Percentiles rank a stretch among this genome's conserved stretches.
These are phyloP conservation scores for Plasmodiophora brassicae DNA, from an alignment of 208 protist species.

Conservation along the genomic window DNA sequence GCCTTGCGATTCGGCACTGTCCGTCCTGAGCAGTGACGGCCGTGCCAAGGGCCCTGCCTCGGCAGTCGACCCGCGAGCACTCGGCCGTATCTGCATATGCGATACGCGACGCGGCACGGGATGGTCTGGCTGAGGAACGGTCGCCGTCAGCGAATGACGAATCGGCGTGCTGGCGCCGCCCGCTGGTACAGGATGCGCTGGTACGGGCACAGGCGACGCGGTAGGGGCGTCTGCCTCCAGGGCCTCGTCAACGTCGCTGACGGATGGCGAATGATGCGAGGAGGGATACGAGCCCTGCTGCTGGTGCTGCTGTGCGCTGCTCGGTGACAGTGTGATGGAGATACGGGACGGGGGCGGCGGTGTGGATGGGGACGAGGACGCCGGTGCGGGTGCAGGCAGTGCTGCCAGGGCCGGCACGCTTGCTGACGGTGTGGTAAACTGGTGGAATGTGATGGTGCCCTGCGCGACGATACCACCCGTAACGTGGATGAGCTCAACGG, in stretches of 20 bases:
- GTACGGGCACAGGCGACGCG: too few species aligned
- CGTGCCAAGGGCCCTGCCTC: neutral
- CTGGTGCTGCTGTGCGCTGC: neutral
- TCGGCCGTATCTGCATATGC: too few species aligned
- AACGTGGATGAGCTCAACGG: conserved; percentile 1
- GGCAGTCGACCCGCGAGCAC: too few species aligned
- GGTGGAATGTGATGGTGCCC: neutral
- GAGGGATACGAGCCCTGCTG: neutral
- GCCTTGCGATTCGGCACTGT: neutral
- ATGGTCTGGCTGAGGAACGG: too few species aligned
- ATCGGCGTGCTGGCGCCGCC: too few species aligned
- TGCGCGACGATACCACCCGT: neutral
- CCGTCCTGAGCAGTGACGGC: neutral
- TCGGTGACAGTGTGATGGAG: neutral
- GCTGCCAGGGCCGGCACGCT: neutral
- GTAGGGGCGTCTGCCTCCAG: too few species aligned
- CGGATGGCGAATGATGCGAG: neutral
- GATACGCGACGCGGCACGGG: too few species aligned
- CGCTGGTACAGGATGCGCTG: too few species aligned
- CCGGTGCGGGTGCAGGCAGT: neutral
- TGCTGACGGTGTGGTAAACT: neutral
- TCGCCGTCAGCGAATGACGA: too few species aligned
- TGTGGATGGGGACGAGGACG: neutral
- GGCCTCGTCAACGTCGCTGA: too few species aligned
- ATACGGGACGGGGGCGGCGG: neutral